Evolutionary conservation across 352 stramenopile genomes (phyloP), one percentile per base, ranked within the genome.

Genomic region (Phytophthora agathidicida): DNA sequence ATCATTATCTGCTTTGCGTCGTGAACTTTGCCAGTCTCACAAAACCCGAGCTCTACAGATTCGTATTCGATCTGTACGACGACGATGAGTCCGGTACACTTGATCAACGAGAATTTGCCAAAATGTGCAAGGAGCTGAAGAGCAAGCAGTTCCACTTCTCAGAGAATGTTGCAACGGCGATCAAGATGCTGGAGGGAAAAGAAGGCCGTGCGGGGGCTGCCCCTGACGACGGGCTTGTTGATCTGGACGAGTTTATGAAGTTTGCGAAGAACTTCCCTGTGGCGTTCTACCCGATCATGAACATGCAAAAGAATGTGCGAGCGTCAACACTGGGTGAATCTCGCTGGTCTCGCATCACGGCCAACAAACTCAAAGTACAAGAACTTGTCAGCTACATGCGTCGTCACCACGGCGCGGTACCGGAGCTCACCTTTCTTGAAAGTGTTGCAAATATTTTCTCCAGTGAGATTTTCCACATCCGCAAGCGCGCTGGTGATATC

Each of bases 21-120:
- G 75, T 77, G 36, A 71, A 57, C 31, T 91, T 91, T 35, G 78
- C 81, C 5, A 68, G 70, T 20, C 63, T 89, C 24, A 88, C 78
- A 16, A 84, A 84, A 23, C 73, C 77, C 5, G 81, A 91, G 48
- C 73, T 91, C 9, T 88, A 80, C 57, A 74, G 88, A 41, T 89
- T 74, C 50, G 73, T 83, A 2, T 91, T 91, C 37, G 79, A 91
- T 39, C 58, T 91, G 22, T 91, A 91, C 51, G 79, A 91, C 38
- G 65, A 61, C 20, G 81, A 89, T 32, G 57, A 75, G 20, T 89
- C 78, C 0, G 75, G 75, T 0, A 70, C 75, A 1, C 61, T 91
- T 7, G 81, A 91, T 46, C 77, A 89, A 35, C 62, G 58, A 30
- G 81, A 91, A 57, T 88, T 89, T 32, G 44, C 67, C 3, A 73